Evolutionary conservation across 352 stramenopile species (phyloP).

Genomic region (Pythium periplocum): DNA sequence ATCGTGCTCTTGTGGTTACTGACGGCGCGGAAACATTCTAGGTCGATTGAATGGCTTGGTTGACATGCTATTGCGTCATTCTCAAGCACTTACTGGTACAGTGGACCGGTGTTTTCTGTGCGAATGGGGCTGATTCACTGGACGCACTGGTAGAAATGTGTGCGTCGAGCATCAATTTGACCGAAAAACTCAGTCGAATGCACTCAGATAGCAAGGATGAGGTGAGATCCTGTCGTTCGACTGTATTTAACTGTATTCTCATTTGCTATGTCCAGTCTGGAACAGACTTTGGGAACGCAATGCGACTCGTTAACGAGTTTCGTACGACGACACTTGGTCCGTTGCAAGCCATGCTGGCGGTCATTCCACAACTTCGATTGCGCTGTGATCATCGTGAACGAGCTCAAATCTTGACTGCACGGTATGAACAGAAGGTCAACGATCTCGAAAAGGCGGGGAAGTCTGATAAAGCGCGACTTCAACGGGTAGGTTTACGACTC

Average conservation of each 20-base stretch:
- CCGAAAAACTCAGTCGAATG: slow-evolving; percentile 2
- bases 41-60: slow-evolving; percentile 8
- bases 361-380: slow-evolving; percentile 51
- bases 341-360: slow-evolving; percentile 49
- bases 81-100: slow-evolving; percentile 11
- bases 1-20: too few species aligned
- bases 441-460: slow-evolving; percentile 40
- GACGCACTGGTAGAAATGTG: slow-evolving; percentile 10
- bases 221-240: neutral
- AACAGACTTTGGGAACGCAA: neutral
- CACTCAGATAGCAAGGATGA: neutral
- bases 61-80: slow-evolving; percentile 14
- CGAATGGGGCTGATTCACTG: neutral
- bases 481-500: slow-evolving; percentile 29
- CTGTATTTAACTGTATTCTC: too few species aligned
- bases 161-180: slow-evolving; percentile 4
- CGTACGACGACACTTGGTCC: slow-evolving; percentile 45
- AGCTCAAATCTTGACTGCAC: slow-evolving; percentile 40
- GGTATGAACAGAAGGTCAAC: slow-evolving; percentile 56
- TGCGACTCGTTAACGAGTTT: slow-evolving; percentile 41
- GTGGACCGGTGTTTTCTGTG: neutral
- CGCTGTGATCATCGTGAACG: slow-evolving; percentile 67
- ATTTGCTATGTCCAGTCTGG: too few species aligned
- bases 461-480: slow-evolving; percentile 40
- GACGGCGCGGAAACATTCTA: neutral